Percentiles rank a stretch among this genome's conserved stretches.
phyloP scores from a whole-genome alignment of 1,284 basidiomycete genomes.

The Porodaedalea pini region DNA sequence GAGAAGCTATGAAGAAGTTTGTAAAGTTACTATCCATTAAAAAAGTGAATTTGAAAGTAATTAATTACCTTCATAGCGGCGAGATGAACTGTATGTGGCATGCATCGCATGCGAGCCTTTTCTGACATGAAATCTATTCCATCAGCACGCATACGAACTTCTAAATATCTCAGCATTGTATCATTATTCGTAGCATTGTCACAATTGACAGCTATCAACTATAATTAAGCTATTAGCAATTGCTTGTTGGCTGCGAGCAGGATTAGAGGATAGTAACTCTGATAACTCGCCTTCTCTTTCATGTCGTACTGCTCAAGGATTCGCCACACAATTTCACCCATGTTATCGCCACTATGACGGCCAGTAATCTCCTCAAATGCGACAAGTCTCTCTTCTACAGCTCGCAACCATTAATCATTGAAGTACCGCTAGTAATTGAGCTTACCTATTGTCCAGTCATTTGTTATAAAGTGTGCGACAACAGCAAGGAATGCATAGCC shows the following conservation, averaged over 20 bases:
- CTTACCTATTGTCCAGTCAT: conserved; percentile 14
- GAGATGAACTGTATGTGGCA: conserved; percentile 21
- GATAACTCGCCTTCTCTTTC: not conserved
- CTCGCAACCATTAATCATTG: no score
- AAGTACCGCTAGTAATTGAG: no score
- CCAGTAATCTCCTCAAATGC: conserved; percentile 21
- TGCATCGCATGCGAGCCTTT: conserved; percentile 16
- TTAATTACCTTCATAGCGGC: conserved; percentile 17
- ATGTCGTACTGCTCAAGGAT: conserved; percentile 13
- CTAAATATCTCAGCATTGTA: conserved; percentile 18
- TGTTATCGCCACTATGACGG: conserved; percentile 17
- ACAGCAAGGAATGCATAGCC: conserved; percentile 33
- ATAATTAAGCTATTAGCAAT: no score
- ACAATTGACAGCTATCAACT: conserved; percentile 13
- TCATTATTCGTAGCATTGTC: conserved; percentile 22
- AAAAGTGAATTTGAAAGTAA: not conserved
- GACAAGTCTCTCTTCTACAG: conserved; percentile 20
- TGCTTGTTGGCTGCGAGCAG: no score
- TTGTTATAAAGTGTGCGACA: conserved; percentile 31
- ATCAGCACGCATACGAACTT: not conserved
- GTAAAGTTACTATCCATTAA: not conserved
- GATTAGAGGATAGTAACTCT: no score
- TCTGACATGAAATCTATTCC: not conserved
- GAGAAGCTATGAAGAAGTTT: not conserved
- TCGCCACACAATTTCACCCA: conserved; percentile 13